Evolutionary conservation across 805 yeast species (phyloP).

Genomic region (Nakazawaea ambrosiae): DNA sequence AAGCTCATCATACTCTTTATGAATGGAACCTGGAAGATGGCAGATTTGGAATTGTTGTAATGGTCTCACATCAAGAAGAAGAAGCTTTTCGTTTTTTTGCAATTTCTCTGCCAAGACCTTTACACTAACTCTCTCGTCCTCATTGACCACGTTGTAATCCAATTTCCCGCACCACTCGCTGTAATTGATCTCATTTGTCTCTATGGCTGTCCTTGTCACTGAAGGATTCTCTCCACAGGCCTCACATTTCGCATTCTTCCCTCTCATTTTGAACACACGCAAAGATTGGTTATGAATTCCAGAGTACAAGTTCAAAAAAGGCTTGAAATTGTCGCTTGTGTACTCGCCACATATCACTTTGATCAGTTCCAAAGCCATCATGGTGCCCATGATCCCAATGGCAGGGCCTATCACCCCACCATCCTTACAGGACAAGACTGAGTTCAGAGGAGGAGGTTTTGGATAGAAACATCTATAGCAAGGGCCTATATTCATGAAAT

Average conservation of each 20-base stretch:
- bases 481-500: conserved; percentile 65
- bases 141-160: conserved; percentile 37
- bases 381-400: conserved; percentile 84
- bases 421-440: conserved; percentile 81
- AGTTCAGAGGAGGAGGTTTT: conserved; percentile 76
- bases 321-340: conserved; percentile 44
- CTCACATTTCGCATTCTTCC: conserved; percentile 49
- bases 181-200: conserved; percentile 49
- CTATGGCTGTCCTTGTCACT: conserved; percentile 41
- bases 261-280: conserved; percentile 75
- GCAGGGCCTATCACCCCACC: conserved; percentile 95
- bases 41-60: conserved; percentile 67
- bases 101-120: conserved; percentile 22
- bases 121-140: conserved; percentile 40
- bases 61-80: conserved; percentile 76
- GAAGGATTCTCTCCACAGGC: conserved; percentile 54
- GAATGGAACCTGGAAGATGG: conserved; percentile 49
- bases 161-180: conserved; percentile 65
- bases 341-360: conserved; percentile 62
- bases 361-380: conserved; percentile 85
- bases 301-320: conserved; percentile 61
- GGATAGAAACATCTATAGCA: conserved; percentile 95
- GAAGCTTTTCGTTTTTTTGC: conserved; percentile 18
- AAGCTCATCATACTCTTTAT: conserved; percentile 53
- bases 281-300: conserved; percentile 63